Base-by-base conservation (phyloP, 768 basidiomycete genomes). In the Boletus subparvulus region DNA sequence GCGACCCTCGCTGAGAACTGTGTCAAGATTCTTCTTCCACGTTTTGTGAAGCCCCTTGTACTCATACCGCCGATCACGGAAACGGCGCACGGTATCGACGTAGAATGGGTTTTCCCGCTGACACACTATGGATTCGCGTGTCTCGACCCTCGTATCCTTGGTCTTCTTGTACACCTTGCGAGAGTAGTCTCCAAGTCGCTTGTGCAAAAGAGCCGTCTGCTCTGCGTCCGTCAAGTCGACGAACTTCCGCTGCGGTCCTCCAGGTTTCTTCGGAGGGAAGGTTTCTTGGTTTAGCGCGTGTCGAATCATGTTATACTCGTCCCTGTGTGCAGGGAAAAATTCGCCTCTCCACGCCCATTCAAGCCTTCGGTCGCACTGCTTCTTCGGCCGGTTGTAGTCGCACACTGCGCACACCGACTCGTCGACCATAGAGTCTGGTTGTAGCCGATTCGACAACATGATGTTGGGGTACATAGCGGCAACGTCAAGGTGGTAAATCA, bases 401-500 rank as follows among this genome's bases (percentile, higher is more conserved):
- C 97, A 99, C 2, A 98, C 94, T 1, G 97, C 97, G 67, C 97
- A 99, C 17, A 88, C 89, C 19, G 96, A 86, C 71, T 98, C 97
- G 66, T 95, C 93, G 11, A 98, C 89, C 77, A 98, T 90, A 2
- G 97, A 97, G 74, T 99, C 97, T 3, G 97, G 97, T 64, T 99
- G 97, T 3, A 99, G 81, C 35, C 97, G 92, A 69, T 99, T 99
- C 17, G 95, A 98, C 78, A 99, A 87, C 97, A 99, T 99, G 83
- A 99, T 98, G 73, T 98, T 99, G 54, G 97, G 97, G 71, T 99
- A 98, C 97, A 99, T 99, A 60, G 97, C 97, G 3, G 97, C 97
- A 60, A 99, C 97, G 66, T 99, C 97, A 66, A 98, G 75, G 73
- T 99, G 97, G 74, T 99, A 99, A 68, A 99, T 98, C 60, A 98